These are phyloP conservation scores for Mycena chlorophos DNA, from an alignment of 768 basidiomycete genomes.

Conservation along the genomic window DNA sequence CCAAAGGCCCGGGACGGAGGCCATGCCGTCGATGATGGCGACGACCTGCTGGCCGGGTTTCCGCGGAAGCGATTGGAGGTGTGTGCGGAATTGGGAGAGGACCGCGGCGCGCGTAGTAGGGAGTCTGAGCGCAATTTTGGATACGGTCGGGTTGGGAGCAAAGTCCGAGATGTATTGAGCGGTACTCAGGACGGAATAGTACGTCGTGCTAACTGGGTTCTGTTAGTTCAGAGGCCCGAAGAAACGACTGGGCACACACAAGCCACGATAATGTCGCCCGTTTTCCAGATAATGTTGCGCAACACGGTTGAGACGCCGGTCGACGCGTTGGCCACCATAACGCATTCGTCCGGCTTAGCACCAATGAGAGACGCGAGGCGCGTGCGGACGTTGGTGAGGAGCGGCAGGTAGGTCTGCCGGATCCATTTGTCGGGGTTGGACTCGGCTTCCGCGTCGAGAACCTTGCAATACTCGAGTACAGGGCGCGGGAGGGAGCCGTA, in stretches of 20 bases:
- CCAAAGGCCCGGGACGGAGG: conserved; percentile 60
- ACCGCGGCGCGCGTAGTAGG: conserved; percentile 51
- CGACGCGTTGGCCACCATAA: conserved; percentile 56
- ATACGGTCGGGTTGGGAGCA: conserved; percentile 47
- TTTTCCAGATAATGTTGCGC: conserved; percentile 59
- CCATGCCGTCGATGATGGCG: conserved; percentile 69
- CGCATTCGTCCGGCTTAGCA: conserved; percentile 43
- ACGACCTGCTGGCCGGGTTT: conserved; percentile 45
- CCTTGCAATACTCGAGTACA: conserved; percentile 42
- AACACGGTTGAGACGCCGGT: conserved; percentile 62
- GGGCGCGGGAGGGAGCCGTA: conserved; percentile 51
- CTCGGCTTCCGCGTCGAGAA: conserved; percentile 40
- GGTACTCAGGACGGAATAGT: conserved; percentile 49
- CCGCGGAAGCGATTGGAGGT: conserved; percentile 18
- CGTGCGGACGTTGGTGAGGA: conserved; percentile 39
- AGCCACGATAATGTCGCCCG: conserved; percentile 60
- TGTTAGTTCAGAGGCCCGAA: background rate
- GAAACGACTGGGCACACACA: conserved; percentile 36
- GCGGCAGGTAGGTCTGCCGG: conserved; percentile 30
- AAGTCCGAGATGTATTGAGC: conserved; percentile 54
- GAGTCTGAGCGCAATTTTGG: conserved; percentile 46
- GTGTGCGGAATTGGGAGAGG: conserved; percentile 29
- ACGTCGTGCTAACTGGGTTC: conserved; percentile 37
- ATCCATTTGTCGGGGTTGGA: conserved; percentile 54
- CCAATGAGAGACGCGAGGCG: conserved; percentile 54